Conservation (phyloP, 768 basidiomycete genomes). For the Cubamyces lactineus region DNA sequence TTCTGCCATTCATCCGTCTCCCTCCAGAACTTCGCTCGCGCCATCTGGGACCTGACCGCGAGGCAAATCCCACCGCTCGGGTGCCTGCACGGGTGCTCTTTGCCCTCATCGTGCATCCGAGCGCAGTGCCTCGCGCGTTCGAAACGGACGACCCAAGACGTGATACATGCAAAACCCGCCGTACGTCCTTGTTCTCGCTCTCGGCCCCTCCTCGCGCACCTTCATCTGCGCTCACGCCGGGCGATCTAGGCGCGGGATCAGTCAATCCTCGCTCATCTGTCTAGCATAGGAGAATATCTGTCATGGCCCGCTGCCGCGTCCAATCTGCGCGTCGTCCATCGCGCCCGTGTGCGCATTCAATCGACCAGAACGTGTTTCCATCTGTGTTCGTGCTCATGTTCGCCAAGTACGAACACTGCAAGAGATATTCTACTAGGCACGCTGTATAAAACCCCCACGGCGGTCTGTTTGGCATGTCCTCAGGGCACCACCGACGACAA, state of each 20-base stretch:
- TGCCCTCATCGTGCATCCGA: neutral
- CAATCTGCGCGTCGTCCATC: conserved; percentile 1
- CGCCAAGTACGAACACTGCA: too few species aligned
- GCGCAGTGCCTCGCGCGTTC: too few species aligned
- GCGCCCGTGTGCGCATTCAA: neutral
- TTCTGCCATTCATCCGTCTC: too few species aligned
- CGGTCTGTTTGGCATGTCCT: neutral
- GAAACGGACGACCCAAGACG: too few species aligned
- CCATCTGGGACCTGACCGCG: too few species aligned
- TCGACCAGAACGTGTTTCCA: too few species aligned
- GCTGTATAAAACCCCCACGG: neutral
- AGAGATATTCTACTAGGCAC: neutral
- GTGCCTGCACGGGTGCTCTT: neutral
- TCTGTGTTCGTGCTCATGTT: too few species aligned
- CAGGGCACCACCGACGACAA: neutral
- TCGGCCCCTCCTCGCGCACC: neutral
- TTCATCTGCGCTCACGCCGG: neutral
- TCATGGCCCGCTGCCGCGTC: neutral
- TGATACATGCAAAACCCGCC: neutral
- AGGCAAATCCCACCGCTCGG: neutral
- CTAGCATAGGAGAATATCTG: neutral
- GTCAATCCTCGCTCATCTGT: neutral
- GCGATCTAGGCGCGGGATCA: conserved; percentile 1
- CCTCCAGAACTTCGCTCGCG: too few species aligned
- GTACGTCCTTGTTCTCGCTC: neutral